Conservation (phyloP, 2,329 filamentous ascomycete species). For the Zymoseptoria tritici region DNA sequence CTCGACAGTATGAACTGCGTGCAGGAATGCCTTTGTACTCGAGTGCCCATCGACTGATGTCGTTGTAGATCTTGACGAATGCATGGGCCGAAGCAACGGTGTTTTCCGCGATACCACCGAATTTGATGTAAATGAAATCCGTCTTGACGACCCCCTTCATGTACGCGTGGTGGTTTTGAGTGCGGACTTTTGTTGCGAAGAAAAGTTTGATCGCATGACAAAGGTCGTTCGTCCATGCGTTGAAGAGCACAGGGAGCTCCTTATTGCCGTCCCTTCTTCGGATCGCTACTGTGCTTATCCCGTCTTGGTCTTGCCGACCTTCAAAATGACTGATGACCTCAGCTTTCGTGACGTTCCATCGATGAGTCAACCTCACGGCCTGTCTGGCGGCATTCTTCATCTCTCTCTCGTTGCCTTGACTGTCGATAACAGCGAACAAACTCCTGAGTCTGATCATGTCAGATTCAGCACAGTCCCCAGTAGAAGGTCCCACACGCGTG, state of each 20-base stretch:
- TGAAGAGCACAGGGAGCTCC: slow-evolving; percentile 1
- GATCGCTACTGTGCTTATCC: too few relatives aligned
- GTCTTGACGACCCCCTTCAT: too few relatives aligned
- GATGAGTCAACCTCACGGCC: slow-evolving; percentile 9
- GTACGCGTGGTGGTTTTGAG: too few relatives aligned
- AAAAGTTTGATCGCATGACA: slow-evolving; percentile 3
- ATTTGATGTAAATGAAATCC: too few relatives aligned
- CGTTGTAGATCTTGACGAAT: slow-evolving; percentile 22
- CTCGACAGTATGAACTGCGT: slow-evolving; percentile 14
- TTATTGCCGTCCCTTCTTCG: slow-evolving; percentile 7
- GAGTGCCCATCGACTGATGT: slow-evolving; percentile 14
- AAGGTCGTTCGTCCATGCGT: neutral
- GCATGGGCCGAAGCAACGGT: slow-evolving; percentile 20
- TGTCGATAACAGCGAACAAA: slow-evolving; percentile 7
- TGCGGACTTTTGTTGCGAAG: too few relatives aligned
- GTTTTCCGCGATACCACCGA: slow-evolving; percentile 17
- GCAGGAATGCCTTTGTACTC: slow-evolving; percentile 3
- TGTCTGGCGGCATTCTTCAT: slow-evolving; percentile 5
- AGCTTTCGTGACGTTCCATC: slow-evolving; percentile 12
- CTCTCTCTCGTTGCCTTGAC: slow-evolving; percentile 1
- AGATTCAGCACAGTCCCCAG: neutral
- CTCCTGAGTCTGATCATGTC: slow-evolving; percentile 5
- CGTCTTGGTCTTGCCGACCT: too few relatives aligned
- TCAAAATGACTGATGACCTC: slow-evolving; percentile 9
- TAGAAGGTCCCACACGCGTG: neutral